Evolutionary conservation across 169 alveolate species (phyloP).

Genomic region (Plasmodium gonderi): DNA sequence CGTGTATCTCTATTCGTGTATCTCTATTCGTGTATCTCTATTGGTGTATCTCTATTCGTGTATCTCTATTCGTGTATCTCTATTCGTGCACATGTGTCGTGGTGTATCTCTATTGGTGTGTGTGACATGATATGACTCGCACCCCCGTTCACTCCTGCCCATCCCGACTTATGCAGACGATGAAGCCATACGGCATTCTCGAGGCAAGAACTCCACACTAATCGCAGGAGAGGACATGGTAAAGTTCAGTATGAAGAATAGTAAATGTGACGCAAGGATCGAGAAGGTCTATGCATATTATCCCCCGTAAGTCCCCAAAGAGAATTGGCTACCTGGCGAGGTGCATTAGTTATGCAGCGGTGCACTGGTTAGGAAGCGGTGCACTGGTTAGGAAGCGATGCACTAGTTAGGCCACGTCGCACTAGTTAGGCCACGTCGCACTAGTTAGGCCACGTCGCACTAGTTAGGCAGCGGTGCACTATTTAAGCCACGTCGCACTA

Average conservation of each 20-base stretch:
- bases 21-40: too few relatives aligned
- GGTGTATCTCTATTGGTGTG: too few relatives aligned
- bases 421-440: neutral
- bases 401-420: too few relatives aligned
- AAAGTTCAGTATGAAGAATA: constrained; percentile 7
- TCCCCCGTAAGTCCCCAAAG: constrained; percentile 66
- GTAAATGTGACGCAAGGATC: constrained; percentile 54
- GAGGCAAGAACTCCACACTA: neutral
- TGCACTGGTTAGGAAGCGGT: neutral
- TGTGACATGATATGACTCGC: too few relatives aligned
- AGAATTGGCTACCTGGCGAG: neutral
- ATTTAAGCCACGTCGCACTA: neutral
- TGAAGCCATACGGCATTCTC: constrained; percentile 24
- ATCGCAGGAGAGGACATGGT: constrained; percentile 48
- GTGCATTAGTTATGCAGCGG: neutral
- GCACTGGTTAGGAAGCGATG: neutral
- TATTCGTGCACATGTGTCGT: too few relatives aligned
- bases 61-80: too few relatives aligned
- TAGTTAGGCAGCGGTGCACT: neutral
- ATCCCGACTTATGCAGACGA: too few relatives aligned
- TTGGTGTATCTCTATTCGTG: too few relatives aligned
- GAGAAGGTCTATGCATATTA: constrained; percentile 60
- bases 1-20: too few relatives aligned
- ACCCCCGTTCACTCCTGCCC: too few relatives aligned
- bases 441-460: neutral